A percentile compares a stretch with the other conserved stretches of the same genome.
Conservation (phyloP, 2,329 filamentous ascomycete genomes). For the Pseudopithomyces maydicus region DNA sequence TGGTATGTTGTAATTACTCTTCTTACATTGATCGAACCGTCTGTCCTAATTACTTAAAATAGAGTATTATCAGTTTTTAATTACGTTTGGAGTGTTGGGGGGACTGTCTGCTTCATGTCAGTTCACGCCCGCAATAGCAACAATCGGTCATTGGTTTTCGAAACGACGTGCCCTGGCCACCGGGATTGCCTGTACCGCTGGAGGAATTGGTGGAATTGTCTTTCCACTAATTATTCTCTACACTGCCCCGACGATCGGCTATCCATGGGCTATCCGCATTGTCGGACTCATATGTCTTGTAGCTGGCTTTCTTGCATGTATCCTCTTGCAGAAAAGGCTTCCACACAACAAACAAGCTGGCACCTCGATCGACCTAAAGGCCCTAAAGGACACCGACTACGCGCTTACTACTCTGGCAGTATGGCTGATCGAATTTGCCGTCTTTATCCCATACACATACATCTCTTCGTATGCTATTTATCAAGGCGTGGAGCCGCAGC, state of each 20-base stretch:
- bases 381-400: conserved; percentile 25
- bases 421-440: conserved; percentile 62
- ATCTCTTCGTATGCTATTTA: conserved; percentile 53
- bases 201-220: conserved; percentile 52
- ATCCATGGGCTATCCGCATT: conserved; percentile 65
- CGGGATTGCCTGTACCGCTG: conserved; percentile 49
- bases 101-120: conserved; percentile 47
- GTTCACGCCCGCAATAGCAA: conserved; percentile 46
- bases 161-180: conserved; percentile 46
- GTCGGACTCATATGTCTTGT: conserved; percentile 64
- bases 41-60: not conserved
- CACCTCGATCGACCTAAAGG: conserved; percentile 41
- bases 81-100: conserved; percentile 51
- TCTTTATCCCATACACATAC: conserved; percentile 64
- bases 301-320: conserved; percentile 18
- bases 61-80: conserved; percentile 52
- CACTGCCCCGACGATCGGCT: conserved; percentile 61
- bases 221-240: conserved; percentile 61
- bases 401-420: conserved; percentile 26
- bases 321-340: conserved; percentile 56
- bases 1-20: conserved; percentile 5
- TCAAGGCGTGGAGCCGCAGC: conserved; percentile 16
- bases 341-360: conserved; percentile 45
- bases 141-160: conserved; percentile 49
- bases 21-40: not conserved